These are phyloP conservation scores for Xylariomycetidae sp. DNA, from an alignment of 2,329 filamentous ascomycete species.

Conservation along the genomic window DNA sequence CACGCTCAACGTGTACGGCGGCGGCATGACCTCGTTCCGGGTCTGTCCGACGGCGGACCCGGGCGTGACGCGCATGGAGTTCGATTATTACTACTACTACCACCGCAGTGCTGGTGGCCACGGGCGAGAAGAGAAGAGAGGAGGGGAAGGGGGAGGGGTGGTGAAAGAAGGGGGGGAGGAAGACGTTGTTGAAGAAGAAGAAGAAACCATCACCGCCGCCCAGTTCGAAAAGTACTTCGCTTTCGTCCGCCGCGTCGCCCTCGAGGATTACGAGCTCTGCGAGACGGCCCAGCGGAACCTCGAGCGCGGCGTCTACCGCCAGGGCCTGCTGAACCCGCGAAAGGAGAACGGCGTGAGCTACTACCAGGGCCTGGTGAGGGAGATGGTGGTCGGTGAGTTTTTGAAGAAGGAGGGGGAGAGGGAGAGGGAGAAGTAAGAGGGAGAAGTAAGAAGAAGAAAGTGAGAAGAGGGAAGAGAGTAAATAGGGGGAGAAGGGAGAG, in stretches of 20 bases:
- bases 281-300: constrained; percentile 52
- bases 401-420: background rate
- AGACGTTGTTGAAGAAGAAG: no score
- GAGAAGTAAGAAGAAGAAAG: background rate
- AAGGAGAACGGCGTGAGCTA: constrained; percentile 48
- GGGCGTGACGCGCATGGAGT: constrained; percentile 49
- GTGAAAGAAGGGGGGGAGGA: background rate
- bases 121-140: constrained; percentile 38
- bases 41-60: constrained; percentile 48
- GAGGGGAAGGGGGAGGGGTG: constrained; percentile 33
- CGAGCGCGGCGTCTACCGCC: constrained; percentile 46
- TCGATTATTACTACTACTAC: constrained; percentile 53
- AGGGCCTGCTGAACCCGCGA: constrained; percentile 50
- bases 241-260: constrained; percentile 51
- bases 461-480: background rate
- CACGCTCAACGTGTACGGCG: constrained; percentile 53
- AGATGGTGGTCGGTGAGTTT: constrained; percentile 18
- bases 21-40: constrained; percentile 53
- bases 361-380: constrained; percentile 14
- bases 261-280: constrained; percentile 54
- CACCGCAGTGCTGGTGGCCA: no score
- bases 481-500: background rate
- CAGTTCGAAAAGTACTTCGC: constrained; percentile 45
- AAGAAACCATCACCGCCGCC: no score
- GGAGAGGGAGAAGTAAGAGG: constrained; percentile 13